Percentiles rank a stretch among this genome's conserved stretches.
These are phyloP conservation scores for Ailanthus altissimus DNA, from an alignment of 345 rosid genomes.

Conservation along the genomic window DNA sequence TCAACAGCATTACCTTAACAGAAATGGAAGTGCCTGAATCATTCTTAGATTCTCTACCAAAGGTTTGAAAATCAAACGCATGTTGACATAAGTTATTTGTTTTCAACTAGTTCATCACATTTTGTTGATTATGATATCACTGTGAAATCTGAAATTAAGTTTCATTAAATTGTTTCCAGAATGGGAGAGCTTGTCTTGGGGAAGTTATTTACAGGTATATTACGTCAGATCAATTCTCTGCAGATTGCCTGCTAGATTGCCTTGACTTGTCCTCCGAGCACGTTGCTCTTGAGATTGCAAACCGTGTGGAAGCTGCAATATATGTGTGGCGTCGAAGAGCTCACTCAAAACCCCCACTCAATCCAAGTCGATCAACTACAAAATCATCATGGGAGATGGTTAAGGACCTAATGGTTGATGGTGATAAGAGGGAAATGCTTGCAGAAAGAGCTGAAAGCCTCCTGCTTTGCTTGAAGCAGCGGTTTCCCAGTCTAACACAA, in stretches of 20 bases:
- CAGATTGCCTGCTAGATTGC: slow-evolving; percentile 83
- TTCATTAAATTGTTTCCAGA: slow-evolving; percentile 44
- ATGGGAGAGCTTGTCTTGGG: slow-evolving; percentile 85
- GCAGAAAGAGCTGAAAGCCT: slow-evolving; percentile 93
- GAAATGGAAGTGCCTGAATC: slow-evolving; percentile 97
- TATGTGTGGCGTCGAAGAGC: slow-evolving; percentile 81
- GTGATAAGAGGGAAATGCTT: slow-evolving; percentile 81
- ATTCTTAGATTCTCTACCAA: slow-evolving; percentile 83
- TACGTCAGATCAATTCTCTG: slow-evolving; percentile 79
- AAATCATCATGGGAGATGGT: slow-evolving; percentile 92
- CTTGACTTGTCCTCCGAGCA: slow-evolving; percentile 93
- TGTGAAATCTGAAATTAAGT: slow-evolving; percentile 5
- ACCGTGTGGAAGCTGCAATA: slow-evolving; percentile 83
- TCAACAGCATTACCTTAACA: slow-evolving; percentile 61
- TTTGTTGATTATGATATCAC: background rate
- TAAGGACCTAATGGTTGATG: slow-evolving; percentile 82
- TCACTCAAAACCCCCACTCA: slow-evolving; percentile 51
- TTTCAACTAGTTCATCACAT: background rate
- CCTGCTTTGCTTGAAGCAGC: slow-evolving; percentile 84
- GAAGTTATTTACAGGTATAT: slow-evolving; percentile 79
- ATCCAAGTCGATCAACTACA: slow-evolving; percentile 50
- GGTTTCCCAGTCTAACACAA: slow-evolving; percentile 84
- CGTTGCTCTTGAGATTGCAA: slow-evolving; percentile 80
- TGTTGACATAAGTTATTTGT: background rate
- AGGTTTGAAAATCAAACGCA: slow-evolving; percentile 43